A percentile compares a stretch with the other conserved stretches of the same genome.
These are phyloP conservation scores for Boletus sensibilis DNA, from an alignment of 768 basidiomycete genomes.

Conservation along the genomic window DNA sequence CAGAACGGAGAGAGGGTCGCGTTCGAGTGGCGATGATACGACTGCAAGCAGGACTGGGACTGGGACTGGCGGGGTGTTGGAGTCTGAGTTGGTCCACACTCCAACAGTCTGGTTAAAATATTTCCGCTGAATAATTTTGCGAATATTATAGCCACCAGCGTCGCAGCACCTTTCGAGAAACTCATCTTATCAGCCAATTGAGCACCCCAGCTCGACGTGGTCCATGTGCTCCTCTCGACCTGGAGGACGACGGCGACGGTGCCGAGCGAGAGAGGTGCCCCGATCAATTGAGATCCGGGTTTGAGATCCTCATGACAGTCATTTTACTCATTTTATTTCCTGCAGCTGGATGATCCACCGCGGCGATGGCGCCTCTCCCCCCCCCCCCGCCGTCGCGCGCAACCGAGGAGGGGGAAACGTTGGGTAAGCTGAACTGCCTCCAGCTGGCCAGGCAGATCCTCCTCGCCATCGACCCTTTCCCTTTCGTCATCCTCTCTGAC, in stretches of 20 bases:
- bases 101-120: conserved; percentile 22
- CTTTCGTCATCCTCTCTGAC: conserved; percentile 8
- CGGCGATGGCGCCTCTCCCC: neutral
- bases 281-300: conserved; percentile 31
- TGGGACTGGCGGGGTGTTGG: conserved; percentile 6
- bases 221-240: neutral
- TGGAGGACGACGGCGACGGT: conserved; percentile 17
- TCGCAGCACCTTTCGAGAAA: neutral
- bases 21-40: conserved; percentile 4
- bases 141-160: conserved; percentile 4
- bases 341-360: conserved; percentile 1
- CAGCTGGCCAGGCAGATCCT: neutral
- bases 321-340: neutral
- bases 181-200: neutral
- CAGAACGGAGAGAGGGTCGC: neutral
- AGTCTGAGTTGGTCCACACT: conserved; percentile 22
- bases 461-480: neutral
- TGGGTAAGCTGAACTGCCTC: neutral
- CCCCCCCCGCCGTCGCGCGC: neutral
- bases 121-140: conserved; percentile 26
- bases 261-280: conserved; percentile 21
- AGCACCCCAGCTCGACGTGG: neutral
- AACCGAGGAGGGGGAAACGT: neutral
- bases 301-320: conserved; percentile 20
- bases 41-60: neutral